These are phyloP conservation scores for Evansstolkia leycettana DNA, from an alignment of 495 filamentous ascomycete genomes.

Conservation along the genomic window DNA sequence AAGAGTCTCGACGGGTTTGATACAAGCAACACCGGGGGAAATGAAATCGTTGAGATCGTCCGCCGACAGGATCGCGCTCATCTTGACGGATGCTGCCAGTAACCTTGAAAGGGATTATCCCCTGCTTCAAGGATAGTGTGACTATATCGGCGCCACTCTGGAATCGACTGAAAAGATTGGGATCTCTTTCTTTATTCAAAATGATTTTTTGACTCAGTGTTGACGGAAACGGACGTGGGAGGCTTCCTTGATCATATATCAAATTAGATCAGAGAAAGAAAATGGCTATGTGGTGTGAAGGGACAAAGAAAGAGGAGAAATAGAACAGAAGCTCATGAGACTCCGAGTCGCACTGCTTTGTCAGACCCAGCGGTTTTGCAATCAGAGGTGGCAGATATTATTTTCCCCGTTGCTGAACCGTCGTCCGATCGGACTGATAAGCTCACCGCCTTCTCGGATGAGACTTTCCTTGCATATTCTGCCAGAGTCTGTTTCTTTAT, in stretches of 20 bases:
- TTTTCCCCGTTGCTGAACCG: not conserved
- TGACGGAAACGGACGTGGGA: too few relatives aligned
- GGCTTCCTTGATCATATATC: not conserved
- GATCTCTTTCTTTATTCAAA: too few relatives aligned
- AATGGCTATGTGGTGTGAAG: too few relatives aligned
- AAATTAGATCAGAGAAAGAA: not conserved
- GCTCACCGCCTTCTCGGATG: constrained; percentile 16
- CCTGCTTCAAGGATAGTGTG: not conserved
- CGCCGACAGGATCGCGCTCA: constrained; percentile 93
- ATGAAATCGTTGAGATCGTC: constrained; percentile 99
- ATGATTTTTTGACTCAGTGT: too few relatives aligned
- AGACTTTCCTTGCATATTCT: not conserved
- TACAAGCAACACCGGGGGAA: constrained; percentile 90
- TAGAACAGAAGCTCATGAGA: constrained; percentile 5
- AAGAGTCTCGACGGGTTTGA: constrained; percentile 90
- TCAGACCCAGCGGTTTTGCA: constrained; percentile 8
- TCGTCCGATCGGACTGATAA: constrained; percentile 18
- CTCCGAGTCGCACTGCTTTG: constrained; percentile 21
- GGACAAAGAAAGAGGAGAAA: constrained; percentile 6
- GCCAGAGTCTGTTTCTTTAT: too few relatives aligned
- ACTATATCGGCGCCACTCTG: not conserved
- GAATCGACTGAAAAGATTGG: not conserved
- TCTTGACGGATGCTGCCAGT: constrained; percentile 27
- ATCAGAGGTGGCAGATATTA: constrained; percentile 18
- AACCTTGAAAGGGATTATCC: not conserved